Evolutionary conservation across 495 filamentous ascomycete genomes (phyloP), one percentile per base, ranked within the genome.

Genomic region (Penicillium argentinense): DNA sequence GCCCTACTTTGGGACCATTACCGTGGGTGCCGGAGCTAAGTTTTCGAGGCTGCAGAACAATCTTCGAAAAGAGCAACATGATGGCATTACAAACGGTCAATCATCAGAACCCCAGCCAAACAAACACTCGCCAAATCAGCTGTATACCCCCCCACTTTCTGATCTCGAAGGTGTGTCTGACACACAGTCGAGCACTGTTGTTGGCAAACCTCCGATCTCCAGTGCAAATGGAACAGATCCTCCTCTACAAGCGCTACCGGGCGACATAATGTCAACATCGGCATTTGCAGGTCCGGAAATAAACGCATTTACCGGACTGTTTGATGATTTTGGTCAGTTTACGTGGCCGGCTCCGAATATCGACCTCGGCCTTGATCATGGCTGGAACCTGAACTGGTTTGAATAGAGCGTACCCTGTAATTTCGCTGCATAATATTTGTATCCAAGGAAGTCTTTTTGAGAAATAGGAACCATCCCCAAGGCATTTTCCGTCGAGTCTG

Each of bases 1-100:
- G 34, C 72, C 73, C 2, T 75, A 70, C 32, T 76, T 75, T 54
- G 73, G 72, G n/a, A 67, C 64, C 4, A 60, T 73, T 23, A 60
- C 59, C 2, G 54, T 72, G 1, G 59, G 60, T 5, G 57, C 63
- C 4, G 65, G 64, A 7, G 52, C 50, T 17, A 72, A 69, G n/a
- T 56, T 60, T 13, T 40, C 36, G 28, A 51, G 47, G 16, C 9
- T 5, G 7, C 32, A 50, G 13, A 45, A n/a, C 23, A 49, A n/a
- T n/a, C n/a, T n/a, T n/a, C n/a, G n/a, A n/a, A n/a, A 47, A 9
- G 46, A 32, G 2, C 49, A 46, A 19, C 12, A 37, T 14, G 17
- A 19, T 8, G 25, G 11, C 21, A n/a, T 21, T 18, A n/a, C 21
- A 18, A 36, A 18, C 17, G 33, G 33, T 12, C 17, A 14, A 13